Percentiles rank a stretch among this genome's conserved stretches.
Evolutionary conservation across 2,329 filamentous ascomycete genomes (phyloP).

Genomic region (Penicillium sp.): DNA sequence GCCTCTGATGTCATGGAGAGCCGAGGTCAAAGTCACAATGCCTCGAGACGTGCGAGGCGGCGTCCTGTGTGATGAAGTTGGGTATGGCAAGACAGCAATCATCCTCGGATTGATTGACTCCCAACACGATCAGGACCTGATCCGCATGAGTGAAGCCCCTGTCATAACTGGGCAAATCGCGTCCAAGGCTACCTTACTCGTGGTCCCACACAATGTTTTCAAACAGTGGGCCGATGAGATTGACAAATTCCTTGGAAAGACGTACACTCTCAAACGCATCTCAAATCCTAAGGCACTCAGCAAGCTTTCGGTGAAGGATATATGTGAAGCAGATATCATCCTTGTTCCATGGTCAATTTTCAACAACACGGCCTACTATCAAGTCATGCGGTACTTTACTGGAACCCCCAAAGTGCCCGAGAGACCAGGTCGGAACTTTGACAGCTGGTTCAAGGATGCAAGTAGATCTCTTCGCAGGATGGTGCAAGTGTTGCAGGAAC

Average conservation of each 20-base stretch:
- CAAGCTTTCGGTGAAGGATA: slow-evolving; percentile 45
- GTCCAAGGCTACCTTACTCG: slow-evolving; percentile 60
- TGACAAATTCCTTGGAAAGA: slow-evolving; percentile 49
- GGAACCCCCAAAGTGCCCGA: slow-evolving; percentile 48
- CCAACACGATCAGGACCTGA: slow-evolving; percentile 22
- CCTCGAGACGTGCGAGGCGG: slow-evolving; percentile 55
- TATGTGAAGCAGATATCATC: slow-evolving; percentile 57
- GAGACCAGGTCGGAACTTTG: slow-evolving; percentile 52
- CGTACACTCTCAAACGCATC: slow-evolving; percentile 51
- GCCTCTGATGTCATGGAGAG: slow-evolving; percentile 56
- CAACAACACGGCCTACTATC: slow-evolving; percentile 50
- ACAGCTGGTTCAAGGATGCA: slow-evolving; percentile 57
- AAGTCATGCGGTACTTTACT: slow-evolving; percentile 53
- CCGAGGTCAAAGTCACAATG: slow-evolving; percentile 52
- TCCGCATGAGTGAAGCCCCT: neutral
- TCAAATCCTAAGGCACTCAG: slow-evolving; percentile 33
- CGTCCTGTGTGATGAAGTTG: slow-evolving; percentile 65
- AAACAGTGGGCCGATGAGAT: slow-evolving; percentile 63
- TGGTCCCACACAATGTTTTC: slow-evolving; percentile 59
- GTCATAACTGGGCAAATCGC: slow-evolving; percentile 38
- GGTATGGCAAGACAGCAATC: slow-evolving; percentile 68
- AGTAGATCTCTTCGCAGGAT: slow-evolving; percentile 45
- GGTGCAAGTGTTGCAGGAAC: slow-evolving; percentile 37
- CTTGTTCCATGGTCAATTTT: slow-evolving; percentile 58
- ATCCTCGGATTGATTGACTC: slow-evolving; percentile 59